Conservation (phyloP, 352 stramenopile genomes). For the Phytophthora crassamura region DNA sequence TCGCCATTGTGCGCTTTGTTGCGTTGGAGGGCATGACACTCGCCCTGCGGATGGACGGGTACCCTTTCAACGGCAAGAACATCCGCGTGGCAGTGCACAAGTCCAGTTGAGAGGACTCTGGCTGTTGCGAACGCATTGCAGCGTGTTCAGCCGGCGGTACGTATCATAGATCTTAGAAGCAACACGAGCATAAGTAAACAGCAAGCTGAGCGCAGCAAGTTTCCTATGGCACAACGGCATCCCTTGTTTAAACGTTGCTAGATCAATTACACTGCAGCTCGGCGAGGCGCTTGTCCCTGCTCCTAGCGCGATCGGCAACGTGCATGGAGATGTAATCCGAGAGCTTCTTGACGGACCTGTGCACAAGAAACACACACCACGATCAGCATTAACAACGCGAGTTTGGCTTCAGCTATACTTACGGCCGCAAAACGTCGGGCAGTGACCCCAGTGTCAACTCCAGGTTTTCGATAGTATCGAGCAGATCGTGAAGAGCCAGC, state of each 20-base stretch:
- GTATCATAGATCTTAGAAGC: slow-evolving; percentile 47
- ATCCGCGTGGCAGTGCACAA: slow-evolving; percentile 62
- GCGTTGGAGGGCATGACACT: slow-evolving; percentile 55
- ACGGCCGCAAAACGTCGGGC: slow-evolving; percentile 30
- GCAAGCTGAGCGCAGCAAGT: neutral
- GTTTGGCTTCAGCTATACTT: slow-evolving; percentile 14
- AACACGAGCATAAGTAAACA: slow-evolving; percentile 25
- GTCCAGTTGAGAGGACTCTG: slow-evolving; percentile 25
- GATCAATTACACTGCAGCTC: neutral
- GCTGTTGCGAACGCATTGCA: neutral
- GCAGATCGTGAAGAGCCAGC: slow-evolving; percentile 27
- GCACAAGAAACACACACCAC: neutral
- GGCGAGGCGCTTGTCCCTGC: neutral
- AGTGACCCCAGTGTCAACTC: slow-evolving; percentile 22
- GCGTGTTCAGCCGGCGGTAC: slow-evolving; percentile 13
- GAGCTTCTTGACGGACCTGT: slow-evolving; percentile 14
- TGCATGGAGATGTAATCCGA: slow-evolving; percentile 19
- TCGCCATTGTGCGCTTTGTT: slow-evolving; percentile 68
- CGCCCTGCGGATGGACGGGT: slow-evolving; percentile 70
- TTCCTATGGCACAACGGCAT: no score
- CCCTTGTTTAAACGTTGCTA: neutral
- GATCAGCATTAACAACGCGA: slow-evolving; percentile 1
- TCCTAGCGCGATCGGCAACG: neutral
- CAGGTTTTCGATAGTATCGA: slow-evolving; percentile 30
- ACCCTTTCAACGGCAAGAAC: slow-evolving; percentile 72